A percentile compares a stretch with the other conserved stretches of the same genome.
Conservation (phyloP, 1,284 basidiomycete genomes). For the Moesziomyces parantarcticus region DNA sequence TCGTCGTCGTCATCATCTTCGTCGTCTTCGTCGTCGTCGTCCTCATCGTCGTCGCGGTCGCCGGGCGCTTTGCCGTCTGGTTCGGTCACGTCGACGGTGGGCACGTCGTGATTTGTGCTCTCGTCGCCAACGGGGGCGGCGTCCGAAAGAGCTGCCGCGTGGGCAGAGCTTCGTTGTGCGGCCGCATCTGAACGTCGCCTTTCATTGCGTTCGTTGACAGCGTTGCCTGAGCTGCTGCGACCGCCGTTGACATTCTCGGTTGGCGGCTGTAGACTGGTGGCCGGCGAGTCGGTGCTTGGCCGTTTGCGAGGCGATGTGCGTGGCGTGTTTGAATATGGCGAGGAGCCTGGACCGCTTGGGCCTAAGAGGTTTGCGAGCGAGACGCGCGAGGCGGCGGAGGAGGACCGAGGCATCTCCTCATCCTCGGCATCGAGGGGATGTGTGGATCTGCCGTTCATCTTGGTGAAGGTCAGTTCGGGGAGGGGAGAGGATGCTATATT, state of each 20-base stretch:
- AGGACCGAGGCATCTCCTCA: conserved; percentile 35
- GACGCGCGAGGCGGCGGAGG: conserved; percentile 40
- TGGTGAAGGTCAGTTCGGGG: conserved; percentile 11
- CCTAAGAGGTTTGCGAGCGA: conserved; percentile 46
- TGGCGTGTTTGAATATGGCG: conserved; percentile 30
- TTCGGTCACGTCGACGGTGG: conserved; percentile 22
- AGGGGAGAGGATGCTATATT: conserved; percentile 35
- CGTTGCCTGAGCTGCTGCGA: conserved; percentile 1
- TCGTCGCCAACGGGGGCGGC: conserved; percentile 29
- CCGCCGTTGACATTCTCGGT: conserved; percentile 5
- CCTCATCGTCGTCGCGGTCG: conserved; percentile 23
- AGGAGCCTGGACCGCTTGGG: conserved; percentile 39
- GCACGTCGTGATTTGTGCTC: conserved; percentile 16
- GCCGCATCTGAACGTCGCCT: conserved; percentile 16
- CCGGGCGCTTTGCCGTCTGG: conserved; percentile 2
- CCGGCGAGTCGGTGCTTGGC: conserved; percentile 22
- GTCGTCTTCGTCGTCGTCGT: conserved; percentile 37
- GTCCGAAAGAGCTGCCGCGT: conserved; percentile 9
- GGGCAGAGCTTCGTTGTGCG: conserved; percentile 8
- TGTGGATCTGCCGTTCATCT: conserved; percentile 25
- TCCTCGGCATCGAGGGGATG: conserved; percentile 17
- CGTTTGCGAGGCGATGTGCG: conserved; percentile 46
- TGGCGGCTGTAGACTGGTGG: conserved; percentile 16
- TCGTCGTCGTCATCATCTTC: conserved; percentile 53
- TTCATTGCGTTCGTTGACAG: conserved; percentile 7